Evolutionary conservation across 2,329 filamentous ascomycete genomes (phyloP), one percentile per base, ranked within the genome.

Genomic region (Fusarium humuli): DNA sequence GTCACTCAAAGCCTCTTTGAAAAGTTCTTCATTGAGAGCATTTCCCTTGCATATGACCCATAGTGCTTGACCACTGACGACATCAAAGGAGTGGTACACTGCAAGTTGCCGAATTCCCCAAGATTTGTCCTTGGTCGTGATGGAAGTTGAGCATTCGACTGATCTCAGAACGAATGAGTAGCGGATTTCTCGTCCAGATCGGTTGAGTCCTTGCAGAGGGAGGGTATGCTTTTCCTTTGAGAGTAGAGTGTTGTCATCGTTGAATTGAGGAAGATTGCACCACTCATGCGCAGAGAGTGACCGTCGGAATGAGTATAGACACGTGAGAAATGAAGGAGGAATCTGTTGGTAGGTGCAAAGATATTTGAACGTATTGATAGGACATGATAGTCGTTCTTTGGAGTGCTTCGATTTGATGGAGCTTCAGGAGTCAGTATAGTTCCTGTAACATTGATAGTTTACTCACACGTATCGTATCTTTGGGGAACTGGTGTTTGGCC

Each of bases 31-130:
- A 2, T 61, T 62, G 1, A 60, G 3, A 2, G 55, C 18, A 10
- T 72, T 72, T 1, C 57, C 68, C 16, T 72, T 71, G 0, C 61
- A 62, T 1, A 65, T 71, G 2, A 71, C 9, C 68, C 68, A 71
- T 0, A 58, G 10, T 3, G 52, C 30, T 6, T 53, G 54, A 0
- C 69, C 69, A 3, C 22, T 71, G 0, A 53, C 7, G 1, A 69
- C 46, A 4, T 72, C 69, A 16, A 72, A 72, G 0, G 61, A 72
- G 47, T 69, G 69, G 14, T 72, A 69, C 3, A 69, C 57, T 7
- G 69, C 68, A 2, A 72, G 68, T 3, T 71, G 69, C 0, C 69
- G 57, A 11, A 71, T 47, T 2, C 27, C 45, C 61, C 57, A 71
- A 3, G 27, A 29, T 0, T 29, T 25, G 2, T 22, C 9, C n/a